A percentile compares a stretch with the other conserved stretches of the same genome.
Evolutionary conservation across 805 yeast species (phyloP).

Genomic region (Metschnikowia henanensis): DNA sequence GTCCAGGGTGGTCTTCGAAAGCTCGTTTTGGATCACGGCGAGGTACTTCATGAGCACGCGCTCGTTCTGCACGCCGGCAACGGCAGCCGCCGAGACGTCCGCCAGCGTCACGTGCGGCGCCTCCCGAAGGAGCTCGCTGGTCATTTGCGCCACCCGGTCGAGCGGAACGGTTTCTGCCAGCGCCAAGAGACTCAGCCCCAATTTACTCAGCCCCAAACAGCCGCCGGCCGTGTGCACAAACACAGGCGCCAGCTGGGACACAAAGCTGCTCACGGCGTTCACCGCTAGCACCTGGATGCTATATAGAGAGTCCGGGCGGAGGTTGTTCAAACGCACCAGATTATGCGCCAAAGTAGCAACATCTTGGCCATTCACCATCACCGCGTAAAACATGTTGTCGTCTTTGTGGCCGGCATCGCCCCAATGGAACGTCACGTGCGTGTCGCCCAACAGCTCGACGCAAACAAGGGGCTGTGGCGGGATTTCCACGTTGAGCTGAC

Average conservation of each 20-base stretch:
- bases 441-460: slow-evolving; percentile 50
- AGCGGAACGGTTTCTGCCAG: background rate
- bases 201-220: background rate
- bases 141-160: background rate
- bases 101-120: background rate
- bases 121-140: background rate
- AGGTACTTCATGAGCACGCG: slow-evolving; percentile 5
- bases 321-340: slow-evolving; percentile 26
- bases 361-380: slow-evolving; percentile 36
- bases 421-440: slow-evolving; percentile 53
- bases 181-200: background rate
- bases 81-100: slow-evolving; percentile 4
- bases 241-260: slow-evolving; percentile 34
- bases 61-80: slow-evolving; percentile 1
- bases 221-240: slow-evolving; percentile 27
- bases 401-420: slow-evolving; percentile 18
- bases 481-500: slow-evolving; percentile 48
- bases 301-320: slow-evolving; percentile 28
- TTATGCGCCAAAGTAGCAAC: slow-evolving; percentile 37
- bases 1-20: slow-evolving; percentile 8
- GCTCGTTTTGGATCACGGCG: slow-evolving; percentile 10
- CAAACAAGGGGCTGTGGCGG: slow-evolving; percentile 58
- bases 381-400: slow-evolving; percentile 33
- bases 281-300: slow-evolving; percentile 38
- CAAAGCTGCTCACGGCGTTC: slow-evolving; percentile 34